Evolutionary conservation across 768 basidiomycete genomes (phyloP).

Genomic region (Termitomyces sp.): DNA sequence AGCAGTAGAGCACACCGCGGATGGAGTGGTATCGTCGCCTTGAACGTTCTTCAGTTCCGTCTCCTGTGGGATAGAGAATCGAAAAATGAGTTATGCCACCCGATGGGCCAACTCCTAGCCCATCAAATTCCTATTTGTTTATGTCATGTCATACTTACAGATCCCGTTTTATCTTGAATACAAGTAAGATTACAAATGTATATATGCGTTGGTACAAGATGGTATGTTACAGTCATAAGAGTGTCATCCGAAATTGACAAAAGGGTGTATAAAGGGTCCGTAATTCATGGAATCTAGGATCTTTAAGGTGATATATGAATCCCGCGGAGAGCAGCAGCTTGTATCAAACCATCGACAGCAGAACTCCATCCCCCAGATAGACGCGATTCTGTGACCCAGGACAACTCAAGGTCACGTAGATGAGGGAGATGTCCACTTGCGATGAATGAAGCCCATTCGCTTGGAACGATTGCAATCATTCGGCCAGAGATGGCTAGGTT

Average conservation of each 20-base stretch:
- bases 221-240: not conserved
- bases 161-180: not conserved
- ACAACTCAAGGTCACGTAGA: slow-evolving; percentile 34
- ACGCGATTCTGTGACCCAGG: slow-evolving; percentile 38
- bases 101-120: not conserved
- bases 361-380: slow-evolving; percentile 39
- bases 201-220: not conserved
- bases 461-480: slow-evolving; percentile 30
- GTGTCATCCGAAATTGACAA: too few species aligned
- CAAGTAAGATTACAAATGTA: too few species aligned
- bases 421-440: slow-evolving; percentile 31
- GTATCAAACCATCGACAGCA: slow-evolving; percentile 18
- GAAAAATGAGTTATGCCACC: not conserved
- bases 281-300: not conserved
- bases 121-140: slow-evolving; percentile 12
- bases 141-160: not conserved
- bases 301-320: slow-evolving; percentile 17
- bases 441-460: slow-evolving; percentile 44
- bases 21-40: not conserved
- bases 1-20: not conserved
- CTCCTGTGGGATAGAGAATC: not conserved
- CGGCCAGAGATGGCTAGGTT: slow-evolving; percentile 42
- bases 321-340: slow-evolving; percentile 18
- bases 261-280: not conserved
- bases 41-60: not conserved